Base-by-base conservation (phyloP, 371 early-diverging fungal genomes). In the Thermomucor indicae-seudaticae region DNA sequence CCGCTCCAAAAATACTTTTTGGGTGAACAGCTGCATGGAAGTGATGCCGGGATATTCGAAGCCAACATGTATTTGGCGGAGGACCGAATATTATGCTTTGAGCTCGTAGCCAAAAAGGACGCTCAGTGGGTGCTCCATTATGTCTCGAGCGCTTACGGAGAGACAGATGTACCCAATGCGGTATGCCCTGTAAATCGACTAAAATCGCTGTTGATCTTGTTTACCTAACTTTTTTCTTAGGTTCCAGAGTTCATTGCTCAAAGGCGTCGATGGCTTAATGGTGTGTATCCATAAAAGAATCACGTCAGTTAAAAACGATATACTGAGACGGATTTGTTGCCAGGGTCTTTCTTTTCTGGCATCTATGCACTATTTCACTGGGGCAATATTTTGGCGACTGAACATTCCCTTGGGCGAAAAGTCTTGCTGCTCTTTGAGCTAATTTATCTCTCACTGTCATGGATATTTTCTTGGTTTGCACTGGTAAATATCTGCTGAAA, bases 1-100 rank as follows among this genome's bases (percentile, higher is more conserved):
- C 96, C 96, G 7, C 73, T 97, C 42, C 78, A 83, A 43, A 80
- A 85, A 38, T 97, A 96, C 72, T 97, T 97, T 59, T 85, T 90
- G 80, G 96, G 97, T 39, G 96, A 96, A 65, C 77, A 79, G 8
- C 77, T 92, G 64, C 92, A 93, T 57, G 82, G 80, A 12, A 83
- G 79, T n/a, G 86, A 76, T 27, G 66, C 74, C 20, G 80, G 64
- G 64, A 85, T 83, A 23, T 83, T 83, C 46, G 72, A 72, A n/a
- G 81, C 79, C 22, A 89, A 91, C 61, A 88, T 88, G 90, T 80
- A 80, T 39, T 51, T 85, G 57, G 89, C 91, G n/a, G 89, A 92
- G 62, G 92, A 92, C 70, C 86, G 91, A 65, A 90, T 91, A 55
- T 78, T 92, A 28, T 90, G 91, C 58, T 92, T 88, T 66, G 91